These are phyloP conservation scores for Ustilago bromivora DNA, from an alignment of 1,284 basidiomycete genomes.

Conservation along the genomic window DNA sequence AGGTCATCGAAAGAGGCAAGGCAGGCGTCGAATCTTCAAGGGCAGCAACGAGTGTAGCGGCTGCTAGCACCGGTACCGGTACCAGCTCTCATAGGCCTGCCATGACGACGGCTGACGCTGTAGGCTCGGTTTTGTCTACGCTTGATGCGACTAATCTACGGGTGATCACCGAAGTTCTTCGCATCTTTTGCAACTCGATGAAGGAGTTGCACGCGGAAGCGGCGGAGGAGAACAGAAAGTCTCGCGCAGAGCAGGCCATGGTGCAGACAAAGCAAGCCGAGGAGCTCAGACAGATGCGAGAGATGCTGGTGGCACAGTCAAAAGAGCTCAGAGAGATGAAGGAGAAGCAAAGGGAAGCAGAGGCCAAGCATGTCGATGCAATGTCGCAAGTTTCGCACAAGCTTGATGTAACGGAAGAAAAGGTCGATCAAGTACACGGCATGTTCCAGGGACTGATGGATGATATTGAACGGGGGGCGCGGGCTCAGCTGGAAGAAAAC, in stretches of 20 bases:
- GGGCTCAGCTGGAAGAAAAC: constrained; percentile 23
- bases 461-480: constrained; percentile 36
- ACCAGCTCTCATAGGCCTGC: constrained; percentile 1
- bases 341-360: not conserved
- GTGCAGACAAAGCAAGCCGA: constrained; percentile 3
- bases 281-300: not conserved
- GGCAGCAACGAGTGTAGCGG: constrained; percentile 11
- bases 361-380: not conserved
- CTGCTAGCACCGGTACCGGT: constrained; percentile 6
- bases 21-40: not conserved
- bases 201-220: constrained; percentile 9
- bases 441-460: constrained; percentile 19
- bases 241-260: constrained; percentile 7
- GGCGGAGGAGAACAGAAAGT: not conserved
- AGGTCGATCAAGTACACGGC: constrained; percentile 14
- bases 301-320: not conserved
- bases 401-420: constrained; percentile 4
- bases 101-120: not conserved
- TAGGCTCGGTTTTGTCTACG: constrained; percentile 9
- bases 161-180: constrained; percentile 33
- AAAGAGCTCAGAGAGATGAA: not conserved
- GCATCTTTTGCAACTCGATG: constrained; percentile 30
- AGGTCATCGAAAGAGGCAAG: constrained; percentile 1
- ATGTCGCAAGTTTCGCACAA: not conserved
- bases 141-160: constrained; percentile 20